Base-by-base conservation (phyloP, 2,329 filamentous ascomycete species). In the Cordyceps tenuipes region DNA sequence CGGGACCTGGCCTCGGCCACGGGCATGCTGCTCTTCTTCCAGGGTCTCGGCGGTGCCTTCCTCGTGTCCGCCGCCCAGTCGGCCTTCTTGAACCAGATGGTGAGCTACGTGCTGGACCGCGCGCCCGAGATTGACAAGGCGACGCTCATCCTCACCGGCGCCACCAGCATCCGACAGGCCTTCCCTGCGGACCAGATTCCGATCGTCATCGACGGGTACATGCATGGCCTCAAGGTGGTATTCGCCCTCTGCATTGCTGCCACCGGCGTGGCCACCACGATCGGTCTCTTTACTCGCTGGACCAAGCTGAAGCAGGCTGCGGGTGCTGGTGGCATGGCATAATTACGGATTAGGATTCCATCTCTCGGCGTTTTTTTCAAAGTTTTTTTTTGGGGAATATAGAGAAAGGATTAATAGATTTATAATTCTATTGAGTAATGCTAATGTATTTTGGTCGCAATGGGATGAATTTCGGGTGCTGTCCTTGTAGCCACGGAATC, bases 171-270 rank as follows among this genome's bases (percentile, higher is more conserved):
- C 43, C 79, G 83, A 64, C 62, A 68, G 5, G 72, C 71, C 2
- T 82, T 89, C 63, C 67, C 76, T 0, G 60, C 66, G 0, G 68
- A 80, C n/a, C 77, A 76, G 61, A 73, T 87, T 2, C 67, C 72
- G 0, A 73, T 76, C 0, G 83, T 89, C 46, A 75, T 88, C 29
- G 64, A 70, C 0, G 84, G 82, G 0, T 90, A 90, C 72, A 88
- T 82, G 65, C 72, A 81, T 57, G 82, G 82, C 0, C 82, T 87
- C 65, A 84, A 86, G 67, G 84, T 87, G 8, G 77, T 79, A 5
- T 81, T 85, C 44, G 86, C 83, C 10, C 75, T 86, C 63, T 77
- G 78, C 15, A 75, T 79, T 21, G 68, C 85, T 5, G 79, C 77
- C 34, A 76, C 72, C 2, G 76, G 76, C 3, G 57, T 78, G 29